Conservation (phyloP, 148 eudicot species). For the Hydrangea macrophylla region DNA sequence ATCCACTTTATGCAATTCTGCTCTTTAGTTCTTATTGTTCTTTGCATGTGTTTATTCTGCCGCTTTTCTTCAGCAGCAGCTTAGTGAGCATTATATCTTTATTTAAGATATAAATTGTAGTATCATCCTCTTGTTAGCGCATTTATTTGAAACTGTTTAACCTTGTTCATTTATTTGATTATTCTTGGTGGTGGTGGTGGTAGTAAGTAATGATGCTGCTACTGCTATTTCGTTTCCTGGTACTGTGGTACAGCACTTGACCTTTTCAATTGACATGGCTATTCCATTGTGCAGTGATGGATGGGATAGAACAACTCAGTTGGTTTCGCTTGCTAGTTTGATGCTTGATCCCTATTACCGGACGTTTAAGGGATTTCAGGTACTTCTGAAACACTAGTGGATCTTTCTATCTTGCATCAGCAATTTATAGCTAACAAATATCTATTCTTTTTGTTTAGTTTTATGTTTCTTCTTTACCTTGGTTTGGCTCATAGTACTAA, state of each 20-base stretch:
- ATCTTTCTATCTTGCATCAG: neutral
- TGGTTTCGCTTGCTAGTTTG: constrained; percentile 90
- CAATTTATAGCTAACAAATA: too few relatives aligned
- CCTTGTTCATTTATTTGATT: neutral
- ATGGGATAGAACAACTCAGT: constrained; percentile 97
- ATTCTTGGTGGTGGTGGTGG: neutral
- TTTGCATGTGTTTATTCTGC: neutral
- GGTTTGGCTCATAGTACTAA: too few relatives aligned
- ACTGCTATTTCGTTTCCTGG: too few relatives aligned
- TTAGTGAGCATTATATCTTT: neutral
- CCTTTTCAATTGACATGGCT: neutral
- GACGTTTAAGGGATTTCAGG: constrained; percentile 96
- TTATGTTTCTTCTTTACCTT: constrained; percentile 10
- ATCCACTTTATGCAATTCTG: neutral
- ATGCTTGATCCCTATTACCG: constrained; percentile 97
- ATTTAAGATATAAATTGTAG: neutral
- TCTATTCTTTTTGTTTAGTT: neutral
- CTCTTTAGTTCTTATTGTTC: neutral
- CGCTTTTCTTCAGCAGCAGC: neutral
- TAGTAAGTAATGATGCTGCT: neutral
- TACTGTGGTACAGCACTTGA: neutral
- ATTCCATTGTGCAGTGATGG: constrained; percentile 71
- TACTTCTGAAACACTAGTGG: constrained; percentile 20
- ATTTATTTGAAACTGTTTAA: neutral
- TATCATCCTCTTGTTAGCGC: neutral